Evolutionary conservation across 805 yeast genomes (phyloP).

Genomic region (Myxozyma neotropica): DNA sequence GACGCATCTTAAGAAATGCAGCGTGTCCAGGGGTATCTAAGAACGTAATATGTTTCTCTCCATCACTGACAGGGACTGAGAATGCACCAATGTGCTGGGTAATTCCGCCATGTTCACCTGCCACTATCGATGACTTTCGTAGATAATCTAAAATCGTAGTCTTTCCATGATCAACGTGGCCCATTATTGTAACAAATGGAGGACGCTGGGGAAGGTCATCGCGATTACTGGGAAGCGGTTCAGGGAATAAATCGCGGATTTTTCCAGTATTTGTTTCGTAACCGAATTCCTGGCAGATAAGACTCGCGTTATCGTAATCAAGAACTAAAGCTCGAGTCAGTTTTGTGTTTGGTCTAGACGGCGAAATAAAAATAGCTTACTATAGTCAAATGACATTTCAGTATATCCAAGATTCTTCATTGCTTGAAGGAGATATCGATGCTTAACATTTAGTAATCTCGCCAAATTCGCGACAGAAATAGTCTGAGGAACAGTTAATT

Average conservation of each 20-base stretch:
- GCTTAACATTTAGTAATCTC: conserved; percentile 64
- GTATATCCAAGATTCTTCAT: conserved; percentile 75
- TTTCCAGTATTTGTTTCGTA: conserved; percentile 55
- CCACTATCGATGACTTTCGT: conserved; percentile 80
- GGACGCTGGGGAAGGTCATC: conserved; percentile 65
- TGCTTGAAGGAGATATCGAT: conserved; percentile 59
- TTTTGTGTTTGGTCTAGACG: not conserved
- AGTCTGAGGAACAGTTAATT: conserved; percentile 40
- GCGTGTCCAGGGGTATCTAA: conserved; percentile 98
- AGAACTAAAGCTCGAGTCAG: conserved; percentile 46
- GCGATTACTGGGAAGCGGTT: conserved; percentile 48
- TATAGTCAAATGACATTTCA: conserved; percentile 53
- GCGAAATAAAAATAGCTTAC: conserved; percentile 50
- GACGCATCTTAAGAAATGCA: conserved; percentile 93
- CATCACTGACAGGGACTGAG: conserved; percentile 67
- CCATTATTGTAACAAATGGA: conserved; percentile 97
- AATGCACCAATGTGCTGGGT: conserved; percentile 99
- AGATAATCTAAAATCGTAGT: conserved; percentile 88
- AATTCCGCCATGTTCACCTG: conserved; percentile 90
- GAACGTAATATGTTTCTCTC: conserved; percentile 75
- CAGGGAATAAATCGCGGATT: conserved; percentile 22
- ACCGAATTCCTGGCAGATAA: conserved; percentile 88
- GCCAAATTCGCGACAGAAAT: conserved; percentile 80
- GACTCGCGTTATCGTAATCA: conserved; percentile 80
- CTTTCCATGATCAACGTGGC: conserved; percentile 98